Percentiles rank a stretch among this genome's conserved stretches.
Conservation (phyloP, 495 filamentous ascomycete genomes). For the Penicillium salamii region DNA sequence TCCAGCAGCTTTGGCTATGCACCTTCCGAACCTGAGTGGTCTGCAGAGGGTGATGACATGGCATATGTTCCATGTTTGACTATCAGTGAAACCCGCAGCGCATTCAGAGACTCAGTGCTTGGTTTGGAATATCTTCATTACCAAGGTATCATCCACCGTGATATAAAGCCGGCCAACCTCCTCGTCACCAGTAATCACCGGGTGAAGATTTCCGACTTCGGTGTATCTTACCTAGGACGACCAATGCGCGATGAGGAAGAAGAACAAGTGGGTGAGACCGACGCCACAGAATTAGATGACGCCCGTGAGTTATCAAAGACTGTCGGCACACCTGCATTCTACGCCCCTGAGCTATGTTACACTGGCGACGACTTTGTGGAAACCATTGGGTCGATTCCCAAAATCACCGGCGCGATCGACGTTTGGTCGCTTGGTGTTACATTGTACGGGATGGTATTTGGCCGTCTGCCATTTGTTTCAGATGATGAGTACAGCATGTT, state of each 20-base stretch:
- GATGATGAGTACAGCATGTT: constrained; percentile 90
- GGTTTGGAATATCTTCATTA: constrained; percentile 96
- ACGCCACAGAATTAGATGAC: constrained; percentile 81
- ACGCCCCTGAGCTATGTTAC: constrained; percentile 95
- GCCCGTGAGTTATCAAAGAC: constrained; percentile 95
- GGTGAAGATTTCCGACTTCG: constrained; percentile 99
- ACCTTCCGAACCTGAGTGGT: constrained; percentile 55
- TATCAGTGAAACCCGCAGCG: constrained; percentile 74
- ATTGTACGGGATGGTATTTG: constrained; percentile 91
- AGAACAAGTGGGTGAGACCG: constrained; percentile 77
- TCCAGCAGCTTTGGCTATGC: constrained; percentile 50
- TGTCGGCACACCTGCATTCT: constrained; percentile 95
- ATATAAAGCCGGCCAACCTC: constrained; percentile 99
- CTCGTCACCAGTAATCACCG: constrained; percentile 79
- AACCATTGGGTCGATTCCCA: constrained; percentile 39
- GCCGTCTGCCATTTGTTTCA: constrained; percentile 87
- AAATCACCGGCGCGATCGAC: constrained; percentile 76
- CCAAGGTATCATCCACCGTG: constrained; percentile 93
- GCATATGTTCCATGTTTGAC: constrained; percentile 90
- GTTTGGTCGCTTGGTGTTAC: constrained; percentile 97
- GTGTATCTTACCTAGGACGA: constrained; percentile 92
- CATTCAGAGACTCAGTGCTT: constrained; percentile 89
- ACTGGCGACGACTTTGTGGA: constrained; percentile 54
- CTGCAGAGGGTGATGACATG: constrained; percentile 67
- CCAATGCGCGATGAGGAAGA: constrained; percentile 74